Percentiles rank a stretch among this genome's conserved stretches.
Evolutionary conservation across 2,329 filamentous ascomycete species (phyloP).

Genomic region (Monascus ruber): DNA sequence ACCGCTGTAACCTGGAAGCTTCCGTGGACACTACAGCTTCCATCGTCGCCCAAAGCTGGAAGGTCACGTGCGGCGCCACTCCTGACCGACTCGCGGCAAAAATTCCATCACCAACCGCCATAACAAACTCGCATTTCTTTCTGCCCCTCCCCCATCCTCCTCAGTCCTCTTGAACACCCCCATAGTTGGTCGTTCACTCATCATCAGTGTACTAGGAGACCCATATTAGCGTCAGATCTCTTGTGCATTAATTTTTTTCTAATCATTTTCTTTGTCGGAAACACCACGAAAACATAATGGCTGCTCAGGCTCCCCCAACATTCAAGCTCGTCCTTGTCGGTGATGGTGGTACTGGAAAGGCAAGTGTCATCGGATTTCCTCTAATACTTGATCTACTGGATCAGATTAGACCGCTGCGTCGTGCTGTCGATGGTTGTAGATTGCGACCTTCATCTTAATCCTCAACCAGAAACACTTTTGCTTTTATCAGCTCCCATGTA

Average conservation of each 20-base stretch:
- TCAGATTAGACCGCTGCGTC: not conserved
- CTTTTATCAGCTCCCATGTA: too few relatives aligned
- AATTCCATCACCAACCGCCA: conserved; percentile 20
- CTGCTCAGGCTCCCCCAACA: conserved; percentile 54
- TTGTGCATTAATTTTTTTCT: conserved; percentile 5
- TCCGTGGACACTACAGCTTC: too few relatives aligned
- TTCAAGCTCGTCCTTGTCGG: conserved; percentile 99
- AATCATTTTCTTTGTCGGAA: conserved; percentile 6
- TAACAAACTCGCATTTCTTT: conserved; percentile 9
- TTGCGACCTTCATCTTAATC: too few relatives aligned
- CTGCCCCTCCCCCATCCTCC: conserved; percentile 16
- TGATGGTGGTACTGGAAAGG: conserved; percentile 99
- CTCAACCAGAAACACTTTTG: too few relatives aligned
- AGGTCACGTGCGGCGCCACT: not conserved
- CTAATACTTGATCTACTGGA: not conserved
- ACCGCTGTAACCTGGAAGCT: too few relatives aligned
- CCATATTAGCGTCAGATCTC: conserved; percentile 5
- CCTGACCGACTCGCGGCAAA: conserved; percentile 11
- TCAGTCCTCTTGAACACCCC: conserved; percentile 11
- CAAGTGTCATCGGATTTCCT: conserved; percentile 35
- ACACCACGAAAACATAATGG: conserved; percentile 44
- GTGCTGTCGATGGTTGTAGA: not conserved
- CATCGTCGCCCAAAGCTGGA: not conserved
- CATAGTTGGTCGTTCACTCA: conserved; percentile 4
- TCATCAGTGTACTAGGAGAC: conserved; percentile 13